phyloP scores from a whole-genome alignment of 1,284 basidiomycete species.

The Tilletia walkeri region DNA sequence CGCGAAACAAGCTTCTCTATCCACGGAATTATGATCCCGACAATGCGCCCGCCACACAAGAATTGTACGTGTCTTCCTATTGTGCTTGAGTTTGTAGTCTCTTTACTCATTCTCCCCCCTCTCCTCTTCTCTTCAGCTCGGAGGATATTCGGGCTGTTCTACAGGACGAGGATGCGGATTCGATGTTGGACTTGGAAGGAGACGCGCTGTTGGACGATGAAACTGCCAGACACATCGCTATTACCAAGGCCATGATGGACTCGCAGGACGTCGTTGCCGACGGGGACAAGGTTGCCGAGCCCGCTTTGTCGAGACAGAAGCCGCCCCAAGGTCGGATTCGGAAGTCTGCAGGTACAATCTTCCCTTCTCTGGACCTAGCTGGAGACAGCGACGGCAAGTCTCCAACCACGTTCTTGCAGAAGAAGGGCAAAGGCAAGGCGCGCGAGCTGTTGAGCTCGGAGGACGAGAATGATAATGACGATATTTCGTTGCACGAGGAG shows the following conservation, averaged over 20 bases:
- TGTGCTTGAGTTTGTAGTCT: too few relatives aligned
- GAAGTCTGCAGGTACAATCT: too few relatives aligned
- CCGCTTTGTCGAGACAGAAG: too few relatives aligned
- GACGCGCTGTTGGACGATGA: not conserved
- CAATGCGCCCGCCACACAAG: too few relatives aligned
- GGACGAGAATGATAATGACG: not conserved
- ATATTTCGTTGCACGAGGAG: not conserved
- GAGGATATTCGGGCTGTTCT: not conserved
- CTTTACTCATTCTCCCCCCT: too few relatives aligned
- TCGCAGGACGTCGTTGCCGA: not conserved
- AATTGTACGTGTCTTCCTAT: too few relatives aligned
- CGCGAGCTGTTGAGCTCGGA: not conserved
- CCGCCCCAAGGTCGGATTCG: too few relatives aligned
- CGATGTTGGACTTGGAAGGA: too few relatives aligned
- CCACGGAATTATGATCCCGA: not conserved
- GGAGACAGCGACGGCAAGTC: conserved; percentile 5
- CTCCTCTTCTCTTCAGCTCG: not conserved
- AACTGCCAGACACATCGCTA: not conserved
- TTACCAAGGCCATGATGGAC: not conserved
- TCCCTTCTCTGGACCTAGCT: not conserved
- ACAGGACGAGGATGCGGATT: not conserved
- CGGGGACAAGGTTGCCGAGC: not conserved
- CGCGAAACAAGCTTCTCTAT: not conserved
- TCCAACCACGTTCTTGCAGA: not conserved
- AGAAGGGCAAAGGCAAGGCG: not conserved